phyloP scores from a whole-genome alignment of 257 asterid genomes.

The Fraxinus excelsior region DNA sequence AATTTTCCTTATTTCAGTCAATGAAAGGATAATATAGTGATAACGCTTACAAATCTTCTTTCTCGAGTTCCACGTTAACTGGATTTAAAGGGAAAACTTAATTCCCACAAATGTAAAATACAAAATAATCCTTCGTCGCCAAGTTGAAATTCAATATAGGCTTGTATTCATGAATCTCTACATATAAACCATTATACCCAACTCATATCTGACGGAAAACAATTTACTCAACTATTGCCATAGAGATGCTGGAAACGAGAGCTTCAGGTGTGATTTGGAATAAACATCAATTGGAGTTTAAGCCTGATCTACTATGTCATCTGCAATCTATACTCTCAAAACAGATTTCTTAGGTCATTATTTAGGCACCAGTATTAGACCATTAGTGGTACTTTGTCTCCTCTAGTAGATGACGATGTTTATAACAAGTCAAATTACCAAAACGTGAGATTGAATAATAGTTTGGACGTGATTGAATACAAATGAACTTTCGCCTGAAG shows the following conservation, averaged over 20 bases:
- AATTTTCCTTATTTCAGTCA: too few relatives aligned
- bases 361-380: conserved; percentile 1
- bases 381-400: background rate
- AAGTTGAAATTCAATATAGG: conserved; percentile 1
- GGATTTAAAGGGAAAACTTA: background rate
- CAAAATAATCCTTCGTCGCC: background rate
- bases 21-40: too few relatives aligned
- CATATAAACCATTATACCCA: background rate
- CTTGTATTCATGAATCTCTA: background rate
- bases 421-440: too few relatives aligned
- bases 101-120: background rate
- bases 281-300: background rate
- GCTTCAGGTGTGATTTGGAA: background rate
- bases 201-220: too few relatives aligned
- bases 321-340: background rate
- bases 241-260: background rate
- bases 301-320: too few relatives aligned
- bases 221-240: background rate
- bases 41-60: background rate
- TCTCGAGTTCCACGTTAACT: background rate
- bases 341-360: background rate
- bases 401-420: background rate
- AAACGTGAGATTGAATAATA: too few relatives aligned
- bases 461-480: background rate
- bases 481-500: background rate